These are phyloP conservation scores for Periconia macrospinosa DNA, from an alignment of 2,329 filamentous ascomycete genomes.

Conservation along the genomic window DNA sequence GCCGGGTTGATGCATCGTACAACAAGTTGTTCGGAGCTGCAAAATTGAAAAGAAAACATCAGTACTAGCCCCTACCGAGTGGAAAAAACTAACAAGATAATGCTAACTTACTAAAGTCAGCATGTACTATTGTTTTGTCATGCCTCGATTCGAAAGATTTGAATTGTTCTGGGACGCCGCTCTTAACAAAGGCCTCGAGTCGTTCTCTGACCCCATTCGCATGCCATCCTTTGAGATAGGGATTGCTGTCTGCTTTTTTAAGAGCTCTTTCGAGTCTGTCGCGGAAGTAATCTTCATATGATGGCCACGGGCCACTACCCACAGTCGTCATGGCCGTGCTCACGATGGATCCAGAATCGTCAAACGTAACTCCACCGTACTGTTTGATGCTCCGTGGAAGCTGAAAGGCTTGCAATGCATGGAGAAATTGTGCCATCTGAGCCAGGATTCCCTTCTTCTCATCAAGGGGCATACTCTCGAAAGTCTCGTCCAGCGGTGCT, in stretches of 20 bases:
- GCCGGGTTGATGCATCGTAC: conserved; percentile 22
- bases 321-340: conserved; percentile 37
- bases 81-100: conserved; percentile 1
- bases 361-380: conserved; percentile 39
- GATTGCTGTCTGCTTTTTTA: conserved; percentile 25
- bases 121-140: conserved; percentile 29
- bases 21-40: conserved; percentile 31
- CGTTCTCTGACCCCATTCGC: conserved; percentile 31
- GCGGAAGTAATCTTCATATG: conserved; percentile 29
- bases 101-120: conserved; percentile 30
- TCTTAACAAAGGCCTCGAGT: conserved; percentile 28
- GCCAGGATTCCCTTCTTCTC: conserved; percentile 30
- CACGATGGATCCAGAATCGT: conserved; percentile 30
- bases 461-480: conserved; percentile 19
- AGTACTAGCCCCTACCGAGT: no score
- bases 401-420: conserved; percentile 33
- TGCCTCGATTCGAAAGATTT: conserved; percentile 12
- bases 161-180: conserved; percentile 26
- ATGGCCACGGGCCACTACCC: conserved; percentile 33
- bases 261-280: conserved; percentile 28
- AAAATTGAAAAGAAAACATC: no score
- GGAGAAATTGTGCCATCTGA: conserved; percentile 36
- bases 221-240: conserved; percentile 35
- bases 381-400: conserved; percentile 34
- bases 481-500: conserved; percentile 19